Evolutionary conservation across 306 rosid genomes (phyloP).

Genomic region (Trifolium pratense): DNA sequence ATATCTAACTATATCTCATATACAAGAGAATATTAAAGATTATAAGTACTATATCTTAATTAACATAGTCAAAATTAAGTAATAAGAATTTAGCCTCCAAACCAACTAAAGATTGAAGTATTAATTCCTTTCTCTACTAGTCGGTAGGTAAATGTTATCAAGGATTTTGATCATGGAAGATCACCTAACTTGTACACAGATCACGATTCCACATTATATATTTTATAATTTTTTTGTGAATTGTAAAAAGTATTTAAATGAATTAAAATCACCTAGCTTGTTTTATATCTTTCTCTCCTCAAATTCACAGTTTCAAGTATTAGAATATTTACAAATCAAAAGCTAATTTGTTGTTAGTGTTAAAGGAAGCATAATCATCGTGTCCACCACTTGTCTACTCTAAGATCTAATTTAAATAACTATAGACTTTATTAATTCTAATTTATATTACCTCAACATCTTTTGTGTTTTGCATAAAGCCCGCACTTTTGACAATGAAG

Average conservation of each 20-base stretch:
- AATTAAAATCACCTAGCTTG: too few relatives aligned
- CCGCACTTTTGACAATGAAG: constrained; percentile 46
- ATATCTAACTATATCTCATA: not conserved
- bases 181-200: constrained; percentile 46
- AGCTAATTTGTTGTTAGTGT: constrained; percentile 32
- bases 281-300: too few relatives aligned
- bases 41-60: not conserved
- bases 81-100: constrained; percentile 35
- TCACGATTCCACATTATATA: constrained; percentile 27
- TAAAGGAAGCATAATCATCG: constrained; percentile 50
- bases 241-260: not conserved
- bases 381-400: constrained; percentile 50
- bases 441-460: constrained; percentile 37
- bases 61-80: not conserved
- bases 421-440: constrained; percentile 29
- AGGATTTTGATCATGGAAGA: constrained; percentile 44
- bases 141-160: too few relatives aligned
- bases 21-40: not conserved
- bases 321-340: constrained; percentile 46
- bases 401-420: constrained; percentile 41
- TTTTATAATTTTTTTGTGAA: constrained; percentile 9
- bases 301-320: constrained; percentile 26
- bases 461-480: constrained; percentile 43
- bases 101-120: not conserved
- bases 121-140: too few relatives aligned